phyloP scores from a whole-genome alignment of 2,329 filamentous ascomycete species.

The Clarireedia monteithiana region DNA sequence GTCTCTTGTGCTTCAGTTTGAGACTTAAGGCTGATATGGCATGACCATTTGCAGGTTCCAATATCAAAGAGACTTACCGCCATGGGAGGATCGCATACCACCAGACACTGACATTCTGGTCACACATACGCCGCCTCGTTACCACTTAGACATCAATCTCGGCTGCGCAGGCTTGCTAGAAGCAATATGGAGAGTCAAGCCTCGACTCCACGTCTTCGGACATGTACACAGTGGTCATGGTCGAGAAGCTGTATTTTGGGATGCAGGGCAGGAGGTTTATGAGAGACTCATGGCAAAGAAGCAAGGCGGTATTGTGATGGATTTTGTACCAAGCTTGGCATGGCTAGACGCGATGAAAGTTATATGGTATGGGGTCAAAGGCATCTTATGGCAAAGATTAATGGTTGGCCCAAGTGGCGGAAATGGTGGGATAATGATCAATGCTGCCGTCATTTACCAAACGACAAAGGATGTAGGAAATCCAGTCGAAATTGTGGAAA shows the following conservation, averaged over 20 bases:
- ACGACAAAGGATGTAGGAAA: constrained; percentile 42
- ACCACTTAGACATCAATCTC: constrained; percentile 43
- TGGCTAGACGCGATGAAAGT: constrained; percentile 47
- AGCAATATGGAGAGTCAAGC: constrained; percentile 52
- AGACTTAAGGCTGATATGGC: not conserved
- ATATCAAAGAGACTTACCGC: constrained; percentile 47
- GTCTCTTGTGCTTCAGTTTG: not conserved
- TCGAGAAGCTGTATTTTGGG: constrained; percentile 52
- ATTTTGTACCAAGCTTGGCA: constrained; percentile 22
- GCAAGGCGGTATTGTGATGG: constrained; percentile 29
- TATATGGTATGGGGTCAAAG: constrained; percentile 43
- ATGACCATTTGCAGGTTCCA: constrained; percentile 41
- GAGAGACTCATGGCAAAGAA: constrained; percentile 27
- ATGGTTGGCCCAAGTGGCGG: constrained; percentile 42
- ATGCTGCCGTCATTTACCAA: constrained; percentile 47
- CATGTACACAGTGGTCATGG: constrained; percentile 59
- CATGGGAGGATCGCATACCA: constrained; percentile 54
- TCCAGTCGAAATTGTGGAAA: constrained; percentile 24
- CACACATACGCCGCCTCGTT: constrained; percentile 57
- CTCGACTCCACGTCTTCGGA: constrained; percentile 56
- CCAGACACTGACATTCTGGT: constrained; percentile 53
- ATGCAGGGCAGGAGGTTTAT: constrained; percentile 42
- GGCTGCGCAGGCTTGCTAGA: constrained; percentile 50
- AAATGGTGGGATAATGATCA: constrained; percentile 47
- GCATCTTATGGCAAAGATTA: constrained; percentile 51